These are phyloP conservation scores for Aspergillus sp. DNA, from an alignment of 2,329 filamentous ascomycete genomes.

Conservation along the genomic window DNA sequence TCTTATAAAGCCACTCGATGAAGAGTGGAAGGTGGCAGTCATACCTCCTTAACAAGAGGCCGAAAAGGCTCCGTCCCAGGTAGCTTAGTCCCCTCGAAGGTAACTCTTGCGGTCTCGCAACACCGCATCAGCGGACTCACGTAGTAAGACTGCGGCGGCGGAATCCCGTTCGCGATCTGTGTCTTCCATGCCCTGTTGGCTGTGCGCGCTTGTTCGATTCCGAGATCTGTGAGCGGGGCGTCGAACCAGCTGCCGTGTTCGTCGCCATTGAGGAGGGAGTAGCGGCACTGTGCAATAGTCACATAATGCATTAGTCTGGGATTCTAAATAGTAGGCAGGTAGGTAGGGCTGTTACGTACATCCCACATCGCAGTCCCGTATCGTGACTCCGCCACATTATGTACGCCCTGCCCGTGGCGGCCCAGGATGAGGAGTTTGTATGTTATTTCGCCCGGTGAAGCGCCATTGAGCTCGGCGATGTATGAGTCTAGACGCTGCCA, in stretches of 20 bases:
- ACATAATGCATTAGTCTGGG: background rate
- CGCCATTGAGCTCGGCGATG: slow-evolving; percentile 47
- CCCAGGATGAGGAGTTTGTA: slow-evolving; percentile 61
- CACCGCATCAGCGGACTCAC: slow-evolving; percentile 60
- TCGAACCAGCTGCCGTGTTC: slow-evolving; percentile 57
- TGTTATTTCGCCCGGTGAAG: slow-evolving; percentile 36
- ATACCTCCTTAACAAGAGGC: slow-evolving; percentile 58
- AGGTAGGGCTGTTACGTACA: slow-evolving; percentile 31
- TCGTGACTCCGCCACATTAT: slow-evolving; percentile 60
- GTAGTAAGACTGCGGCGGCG: slow-evolving; percentile 57
- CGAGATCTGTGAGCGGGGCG: slow-evolving; percentile 55
- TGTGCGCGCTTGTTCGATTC: slow-evolving; percentile 51
- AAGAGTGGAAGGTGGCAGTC: background rate
- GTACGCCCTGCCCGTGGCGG: slow-evolving; percentile 61
- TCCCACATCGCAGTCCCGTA: slow-evolving; percentile 63
- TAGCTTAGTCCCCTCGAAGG: slow-evolving; percentile 51
- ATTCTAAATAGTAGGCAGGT: background rate
- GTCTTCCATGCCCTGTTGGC: slow-evolving; percentile 49
- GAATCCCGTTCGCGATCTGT: slow-evolving; percentile 50
- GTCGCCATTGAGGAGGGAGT: slow-evolving; percentile 59
- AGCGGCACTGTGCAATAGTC: slow-evolving; percentile 49
- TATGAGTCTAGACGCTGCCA: slow-evolving; percentile 56
- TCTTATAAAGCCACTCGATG: too few species aligned
- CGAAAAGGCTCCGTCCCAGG: slow-evolving; percentile 48
- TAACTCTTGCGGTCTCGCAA: slow-evolving; percentile 56